Conservation (phyloP, 768 basidiomycete species). For the Pisolithus marmoratus region DNA sequence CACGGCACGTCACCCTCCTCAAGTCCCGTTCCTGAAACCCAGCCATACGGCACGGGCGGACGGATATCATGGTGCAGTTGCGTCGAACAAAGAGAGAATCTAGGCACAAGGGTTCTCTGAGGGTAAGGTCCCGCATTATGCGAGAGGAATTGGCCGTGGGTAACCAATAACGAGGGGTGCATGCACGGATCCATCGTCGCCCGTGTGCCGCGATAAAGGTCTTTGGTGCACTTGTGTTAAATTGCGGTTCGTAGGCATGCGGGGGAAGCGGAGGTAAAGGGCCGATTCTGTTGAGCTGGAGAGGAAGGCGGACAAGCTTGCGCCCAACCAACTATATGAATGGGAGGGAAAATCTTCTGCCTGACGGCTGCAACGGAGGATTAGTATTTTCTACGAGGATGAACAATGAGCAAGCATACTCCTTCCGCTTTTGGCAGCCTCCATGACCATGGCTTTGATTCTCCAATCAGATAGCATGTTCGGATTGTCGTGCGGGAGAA, state of each 20-base stretch:
- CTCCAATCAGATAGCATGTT: conserved; percentile 21
- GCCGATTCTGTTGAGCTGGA: conserved; percentile 23
- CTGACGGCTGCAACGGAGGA: conserved; percentile 18
- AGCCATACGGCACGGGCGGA: conserved; percentile 42
- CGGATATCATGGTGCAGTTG: conserved; percentile 52
- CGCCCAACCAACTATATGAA: conserved; percentile 20
- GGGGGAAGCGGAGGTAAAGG: conserved; percentile 19
- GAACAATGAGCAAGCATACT: conserved; percentile 11
- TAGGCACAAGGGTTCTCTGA: conserved; percentile 37
- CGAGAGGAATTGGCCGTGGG: conserved; percentile 50
- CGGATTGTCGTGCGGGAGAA: conserved; percentile 28
- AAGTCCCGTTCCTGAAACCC: conserved; percentile 37
- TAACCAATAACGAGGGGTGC: conserved; percentile 28
- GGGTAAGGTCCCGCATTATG: conserved; percentile 43
- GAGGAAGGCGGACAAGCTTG: conserved; percentile 17
- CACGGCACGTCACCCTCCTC: conserved; percentile 50
- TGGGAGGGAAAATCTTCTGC: conserved; percentile 28
- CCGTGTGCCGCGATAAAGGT: conserved; percentile 33
- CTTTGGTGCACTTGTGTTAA: conserved; percentile 3
- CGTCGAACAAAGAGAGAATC: conserved; percentile 49
- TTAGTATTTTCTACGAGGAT: neutral
- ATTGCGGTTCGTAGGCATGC: neutral
- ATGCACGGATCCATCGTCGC: conserved; percentile 33
- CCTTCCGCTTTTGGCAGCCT: conserved; percentile 24
- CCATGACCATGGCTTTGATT: conserved; percentile 14